Conservation (phyloP, 2,329 filamentous ascomycete species). For the Aspergillus sergii region DNA sequence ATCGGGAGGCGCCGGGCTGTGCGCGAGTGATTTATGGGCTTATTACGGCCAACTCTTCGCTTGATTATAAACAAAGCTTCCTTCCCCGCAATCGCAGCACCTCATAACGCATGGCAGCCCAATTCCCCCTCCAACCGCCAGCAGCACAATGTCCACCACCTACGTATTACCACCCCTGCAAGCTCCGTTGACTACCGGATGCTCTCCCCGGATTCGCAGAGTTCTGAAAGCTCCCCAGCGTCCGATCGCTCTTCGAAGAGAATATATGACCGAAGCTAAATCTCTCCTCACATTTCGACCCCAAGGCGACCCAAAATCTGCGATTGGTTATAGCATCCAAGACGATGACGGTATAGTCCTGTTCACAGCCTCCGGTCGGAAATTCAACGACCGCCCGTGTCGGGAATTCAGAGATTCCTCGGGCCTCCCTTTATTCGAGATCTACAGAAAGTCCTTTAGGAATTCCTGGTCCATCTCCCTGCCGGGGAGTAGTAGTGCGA, state of each 20-base stretch:
- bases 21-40: constrained; percentile 5
- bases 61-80: neutral
- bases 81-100: constrained; percentile 1
- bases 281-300: constrained; percentile 25
- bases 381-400: constrained; percentile 24
- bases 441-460: constrained; percentile 17
- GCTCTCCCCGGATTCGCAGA: constrained; percentile 13
- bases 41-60: neutral
- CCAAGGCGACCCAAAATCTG: constrained; percentile 20
- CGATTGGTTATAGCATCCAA: constrained; percentile 19
- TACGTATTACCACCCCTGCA: neutral
- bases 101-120: neutral
- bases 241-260: constrained; percentile 26
- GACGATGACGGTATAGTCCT: constrained; percentile 24
- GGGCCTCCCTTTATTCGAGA: constrained; percentile 32
- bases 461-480: constrained; percentile 25
- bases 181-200: neutral
- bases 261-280: constrained; percentile 26
- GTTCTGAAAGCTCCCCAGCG: constrained; percentile 17
- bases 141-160: neutral
- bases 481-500: constrained; percentile 22
- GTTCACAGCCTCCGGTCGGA: constrained; percentile 30
- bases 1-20: neutral
- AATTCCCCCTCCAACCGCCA: neutral
- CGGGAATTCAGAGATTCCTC: constrained; percentile 33